These are phyloP conservation scores for Chrysochromulina parva DNA, from an alignment of 78 protist species.

Conservation along the genomic window DNA sequence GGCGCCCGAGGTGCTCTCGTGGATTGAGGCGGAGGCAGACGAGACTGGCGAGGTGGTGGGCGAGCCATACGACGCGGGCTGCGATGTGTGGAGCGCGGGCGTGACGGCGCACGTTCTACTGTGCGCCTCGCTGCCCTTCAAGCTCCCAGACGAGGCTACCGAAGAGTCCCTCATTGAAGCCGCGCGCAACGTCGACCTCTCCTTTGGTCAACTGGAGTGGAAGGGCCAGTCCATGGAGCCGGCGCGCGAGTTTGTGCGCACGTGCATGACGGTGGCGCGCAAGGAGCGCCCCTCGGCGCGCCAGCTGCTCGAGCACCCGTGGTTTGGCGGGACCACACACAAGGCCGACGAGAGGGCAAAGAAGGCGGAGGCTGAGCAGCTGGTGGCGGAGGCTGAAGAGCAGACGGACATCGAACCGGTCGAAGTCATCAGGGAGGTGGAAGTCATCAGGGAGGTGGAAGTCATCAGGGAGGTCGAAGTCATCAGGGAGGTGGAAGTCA, in stretches of 20 bases:
- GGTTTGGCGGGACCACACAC: background rate
- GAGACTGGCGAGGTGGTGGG: background rate
- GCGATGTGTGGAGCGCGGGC: background rate
- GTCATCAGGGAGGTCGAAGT: too few species aligned
- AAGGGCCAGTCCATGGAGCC: background rate
- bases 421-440: too few species aligned
- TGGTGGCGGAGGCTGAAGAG: too few species aligned
- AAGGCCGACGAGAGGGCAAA: too few species aligned
- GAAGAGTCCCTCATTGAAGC: background rate
- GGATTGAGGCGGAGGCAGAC: background rate
- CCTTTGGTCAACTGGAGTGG: background rate
- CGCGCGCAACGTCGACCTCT: background rate
- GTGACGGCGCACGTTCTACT: background rate
- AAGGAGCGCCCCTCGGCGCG: background rate
- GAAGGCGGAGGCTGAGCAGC: too few species aligned
- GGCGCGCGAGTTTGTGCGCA: background rate
- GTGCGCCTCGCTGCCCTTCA: background rate
- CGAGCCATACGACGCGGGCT: background rate
- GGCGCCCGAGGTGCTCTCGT: background rate
- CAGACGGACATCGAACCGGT: too few species aligned
- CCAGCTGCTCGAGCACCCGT: background rate
- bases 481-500: too few species aligned
- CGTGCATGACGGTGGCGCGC: background rate
- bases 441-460: too few species aligned
- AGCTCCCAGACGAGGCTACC: background rate